Base-by-base conservation (phyloP, 1,284 basidiomycete species). In the Singerocomus inundabilis region DNA sequence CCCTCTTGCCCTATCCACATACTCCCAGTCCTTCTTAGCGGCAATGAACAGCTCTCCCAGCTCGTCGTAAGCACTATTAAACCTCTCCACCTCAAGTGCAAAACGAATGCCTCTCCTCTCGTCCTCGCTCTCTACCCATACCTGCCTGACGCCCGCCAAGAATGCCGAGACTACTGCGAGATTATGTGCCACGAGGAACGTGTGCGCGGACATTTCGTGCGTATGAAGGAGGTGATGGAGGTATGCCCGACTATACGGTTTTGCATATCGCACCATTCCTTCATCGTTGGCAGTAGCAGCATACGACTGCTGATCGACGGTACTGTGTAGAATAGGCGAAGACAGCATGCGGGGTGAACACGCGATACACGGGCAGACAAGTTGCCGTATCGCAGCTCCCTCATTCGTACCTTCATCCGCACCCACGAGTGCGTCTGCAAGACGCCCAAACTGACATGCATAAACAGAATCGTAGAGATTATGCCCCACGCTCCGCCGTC, bases 141-240 rank as follows among this genome's bases (percentile, higher is more conserved):
- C 64, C 0, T 49, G 39, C 26, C 88, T 76, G 1, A 90, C 69
- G 0, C 78, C 79, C 0, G 67, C 68, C 48, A 90, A 80, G 66
- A 93, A 89, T 1, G 69, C 64, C 39, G 83, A 79, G 26, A 89
- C 68, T 2, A 91, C 75, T 1, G 77, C 67, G 26, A 90, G 71
- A 57, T 92, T 93, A 64, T 93, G 91, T 68, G 82, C 74, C 10
- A 75, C 76, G 11, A 93, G 76, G 30, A 91, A 66, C 5, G 87
- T 64, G 57, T 91, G 86, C 1, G 88, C 84, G 0, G 84, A 82
- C 90, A 93, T 91, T 64, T 93, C 90, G 69, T 93, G 90, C 8
- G 90, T 91, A 46, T 87, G 84, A 36, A 92, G 71, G 11, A 93
- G 78, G 59, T 93, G 91, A 62, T 93, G 88, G 29, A 90, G 46